Conservation (phyloP, 176 grass and related monocot genomes). For the Triticum urartu region DNA sequence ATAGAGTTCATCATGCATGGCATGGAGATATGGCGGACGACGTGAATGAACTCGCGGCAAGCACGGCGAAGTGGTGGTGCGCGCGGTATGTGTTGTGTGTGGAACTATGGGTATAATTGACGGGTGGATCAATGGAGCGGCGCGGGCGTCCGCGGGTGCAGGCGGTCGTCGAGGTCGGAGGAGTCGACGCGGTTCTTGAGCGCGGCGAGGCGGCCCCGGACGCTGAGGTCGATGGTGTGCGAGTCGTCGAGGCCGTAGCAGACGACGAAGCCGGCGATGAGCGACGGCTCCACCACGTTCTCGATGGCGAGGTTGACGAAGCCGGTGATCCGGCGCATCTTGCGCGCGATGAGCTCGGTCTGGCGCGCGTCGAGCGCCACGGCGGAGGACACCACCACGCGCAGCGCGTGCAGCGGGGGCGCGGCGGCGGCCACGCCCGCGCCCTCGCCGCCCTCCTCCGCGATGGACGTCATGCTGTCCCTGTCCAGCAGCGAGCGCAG, state of each 20-base stretch:
- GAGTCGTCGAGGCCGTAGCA: constrained; percentile 76
- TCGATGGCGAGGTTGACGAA: constrained; percentile 66
- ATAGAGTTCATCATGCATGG: not conserved
- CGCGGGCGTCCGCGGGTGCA: constrained; percentile 5
- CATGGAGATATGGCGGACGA: not conserved
- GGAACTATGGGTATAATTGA: not conserved
- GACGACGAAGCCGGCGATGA: constrained; percentile 86
- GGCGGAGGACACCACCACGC: constrained; percentile 75
- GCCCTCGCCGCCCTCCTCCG: constrained; percentile 25
- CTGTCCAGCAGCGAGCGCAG: constrained; percentile 49
- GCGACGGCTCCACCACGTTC: constrained; percentile 67
- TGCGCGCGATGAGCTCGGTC: constrained; percentile 78
- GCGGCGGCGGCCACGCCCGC: not conserved
- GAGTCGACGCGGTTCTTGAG: constrained; percentile 69
- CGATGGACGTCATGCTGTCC: constrained; percentile 20
- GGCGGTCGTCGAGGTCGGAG: constrained; percentile 47
- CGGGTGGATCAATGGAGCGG: not conserved
- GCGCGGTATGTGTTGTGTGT: not conserved
- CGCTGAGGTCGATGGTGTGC: constrained; percentile 82
- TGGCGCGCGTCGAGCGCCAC: constrained; percentile 67
- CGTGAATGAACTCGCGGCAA: too few species aligned
- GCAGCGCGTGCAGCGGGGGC: constrained; percentile 45
- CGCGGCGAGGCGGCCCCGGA: constrained; percentile 66
- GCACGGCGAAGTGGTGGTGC: not conserved
- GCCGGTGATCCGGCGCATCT: constrained; percentile 87